These are phyloP conservation scores for Hibiscus trionum DNA, from an alignment of 345 rosid genomes.

Conservation along the genomic window DNA sequence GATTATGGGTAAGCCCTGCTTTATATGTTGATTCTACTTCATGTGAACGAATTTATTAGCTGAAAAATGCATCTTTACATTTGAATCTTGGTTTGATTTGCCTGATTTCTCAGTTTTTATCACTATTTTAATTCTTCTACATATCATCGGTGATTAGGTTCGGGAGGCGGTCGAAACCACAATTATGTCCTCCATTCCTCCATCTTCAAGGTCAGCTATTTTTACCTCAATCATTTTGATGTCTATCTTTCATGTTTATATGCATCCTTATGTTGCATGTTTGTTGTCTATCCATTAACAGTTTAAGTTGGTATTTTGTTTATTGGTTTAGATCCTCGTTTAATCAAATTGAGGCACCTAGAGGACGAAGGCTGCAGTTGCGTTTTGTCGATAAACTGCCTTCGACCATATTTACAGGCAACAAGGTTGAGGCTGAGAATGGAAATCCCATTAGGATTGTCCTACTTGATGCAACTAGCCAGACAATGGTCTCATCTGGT, in stretches of 20 bases:
- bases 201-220: slow-evolving; percentile 27
- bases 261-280: too few relatives aligned
- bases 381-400: slow-evolving; percentile 32
- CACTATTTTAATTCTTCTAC: not conserved
- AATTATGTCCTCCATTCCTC: slow-evolving; percentile 10
- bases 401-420: slow-evolving; percentile 45
- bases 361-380: slow-evolving; percentile 31
- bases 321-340: slow-evolving; percentile 19
- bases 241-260: not conserved
- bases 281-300: not conserved
- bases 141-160: slow-evolving; percentile 23
- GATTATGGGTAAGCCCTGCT: slow-evolving; percentile 33
- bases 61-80: not conserved
- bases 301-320: not conserved
- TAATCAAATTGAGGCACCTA: slow-evolving; percentile 25
- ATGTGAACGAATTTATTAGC: not conserved
- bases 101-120: not conserved
- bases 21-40: not conserved
- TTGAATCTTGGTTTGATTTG: not conserved
- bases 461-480: slow-evolving; percentile 38
- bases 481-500: slow-evolving; percentile 28
- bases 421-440: slow-evolving; percentile 41
- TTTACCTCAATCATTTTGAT: not conserved
- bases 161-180: slow-evolving; percentile 37
- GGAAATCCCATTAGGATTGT: slow-evolving; percentile 34